Percentiles rank a stretch among this genome's conserved stretches.
These are phyloP conservation scores for Agrostemma githago DNA, from an alignment of 148 eudicot genomes.

Conservation along the genomic window DNA sequence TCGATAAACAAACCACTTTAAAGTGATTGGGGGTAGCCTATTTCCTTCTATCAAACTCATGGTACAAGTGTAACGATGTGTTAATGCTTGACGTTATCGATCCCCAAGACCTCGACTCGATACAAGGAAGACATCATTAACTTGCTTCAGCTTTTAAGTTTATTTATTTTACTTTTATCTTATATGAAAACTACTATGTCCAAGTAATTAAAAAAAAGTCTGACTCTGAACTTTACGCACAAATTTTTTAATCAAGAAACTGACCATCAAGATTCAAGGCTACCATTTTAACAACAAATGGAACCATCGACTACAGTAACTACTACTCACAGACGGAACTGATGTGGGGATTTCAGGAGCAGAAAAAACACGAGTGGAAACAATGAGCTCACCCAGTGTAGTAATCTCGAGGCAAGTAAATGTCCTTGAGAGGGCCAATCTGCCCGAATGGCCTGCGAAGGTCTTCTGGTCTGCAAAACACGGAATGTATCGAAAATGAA, in stretches of 20 bases:
- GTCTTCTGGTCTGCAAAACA: slow-evolving; percentile 70
- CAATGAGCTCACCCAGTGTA: slow-evolving; percentile 58
- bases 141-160: not conserved
- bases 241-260: not conserved
- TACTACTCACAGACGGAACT: not conserved
- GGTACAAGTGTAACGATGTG: not conserved
- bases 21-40: not conserved
- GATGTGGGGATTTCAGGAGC: not conserved
- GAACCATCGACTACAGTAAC: not conserved
- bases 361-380: not conserved
- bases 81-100: not conserved
- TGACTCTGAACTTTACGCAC: not conserved
- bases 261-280: not conserved
- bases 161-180: too few species aligned
- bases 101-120: not conserved
- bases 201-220: too few species aligned
- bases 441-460: slow-evolving; percentile 78
- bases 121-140: not conserved
- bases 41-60: not conserved
- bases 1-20: not conserved
- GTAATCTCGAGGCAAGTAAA: slow-evolving; percentile 85
- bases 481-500: not conserved
- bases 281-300: not conserved
- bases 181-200: not conserved
- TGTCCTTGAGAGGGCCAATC: slow-evolving; percentile 78